phyloP scores from a whole-genome alignment of 169 alveolate genomes.

The Babesia ovata region DNA sequence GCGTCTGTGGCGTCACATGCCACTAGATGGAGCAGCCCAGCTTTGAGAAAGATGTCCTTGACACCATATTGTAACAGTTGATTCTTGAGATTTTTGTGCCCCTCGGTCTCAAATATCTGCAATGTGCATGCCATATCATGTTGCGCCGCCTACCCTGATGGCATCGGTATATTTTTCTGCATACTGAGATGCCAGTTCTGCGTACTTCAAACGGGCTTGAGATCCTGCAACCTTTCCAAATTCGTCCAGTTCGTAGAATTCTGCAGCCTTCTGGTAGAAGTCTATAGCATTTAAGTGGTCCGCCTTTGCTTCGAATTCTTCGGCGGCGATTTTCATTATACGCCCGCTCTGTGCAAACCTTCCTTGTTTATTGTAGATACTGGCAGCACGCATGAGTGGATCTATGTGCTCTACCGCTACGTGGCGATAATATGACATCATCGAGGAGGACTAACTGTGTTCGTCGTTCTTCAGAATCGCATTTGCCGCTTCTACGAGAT shows the following conservation, averaged over 20 bases:
- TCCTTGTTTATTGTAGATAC: slow-evolving; percentile 69
- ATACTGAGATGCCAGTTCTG: slow-evolving; percentile 66
- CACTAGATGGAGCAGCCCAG: slow-evolving; percentile 60
- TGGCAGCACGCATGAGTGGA: slow-evolving; percentile 68
- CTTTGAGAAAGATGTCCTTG: slow-evolving; percentile 72
- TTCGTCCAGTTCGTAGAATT: slow-evolving; percentile 77
- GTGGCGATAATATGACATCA: neutral
- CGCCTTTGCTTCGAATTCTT: slow-evolving; percentile 53
- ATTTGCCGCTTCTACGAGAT: slow-evolving; percentile 56
- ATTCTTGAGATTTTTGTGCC: slow-evolving; percentile 64
- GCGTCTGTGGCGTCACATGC: slow-evolving; percentile 63
- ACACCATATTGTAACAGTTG: slow-evolving; percentile 74
- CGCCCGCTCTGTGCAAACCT: slow-evolving; percentile 77
- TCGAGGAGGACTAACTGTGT: slow-evolving; percentile 28
- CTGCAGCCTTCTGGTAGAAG: slow-evolving; percentile 73
- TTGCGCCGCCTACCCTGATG: slow-evolving; percentile 21
- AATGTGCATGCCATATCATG: neutral
- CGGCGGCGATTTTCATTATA: slow-evolving; percentile 69
- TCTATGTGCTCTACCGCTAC: slow-evolving; percentile 58
- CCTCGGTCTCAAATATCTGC: slow-evolving; percentile 74
- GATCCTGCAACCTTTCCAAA: slow-evolving; percentile 74
- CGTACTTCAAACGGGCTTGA: slow-evolving; percentile 70
- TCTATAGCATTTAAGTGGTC: slow-evolving; percentile 66
- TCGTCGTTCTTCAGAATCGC: slow-evolving; percentile 40
- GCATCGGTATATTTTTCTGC: slow-evolving; percentile 32